Evolutionary conservation across 2,329 filamentous ascomycete genomes (phyloP), one percentile per base, ranked within the genome.

Genomic region (Aspergillus niger): DNA sequence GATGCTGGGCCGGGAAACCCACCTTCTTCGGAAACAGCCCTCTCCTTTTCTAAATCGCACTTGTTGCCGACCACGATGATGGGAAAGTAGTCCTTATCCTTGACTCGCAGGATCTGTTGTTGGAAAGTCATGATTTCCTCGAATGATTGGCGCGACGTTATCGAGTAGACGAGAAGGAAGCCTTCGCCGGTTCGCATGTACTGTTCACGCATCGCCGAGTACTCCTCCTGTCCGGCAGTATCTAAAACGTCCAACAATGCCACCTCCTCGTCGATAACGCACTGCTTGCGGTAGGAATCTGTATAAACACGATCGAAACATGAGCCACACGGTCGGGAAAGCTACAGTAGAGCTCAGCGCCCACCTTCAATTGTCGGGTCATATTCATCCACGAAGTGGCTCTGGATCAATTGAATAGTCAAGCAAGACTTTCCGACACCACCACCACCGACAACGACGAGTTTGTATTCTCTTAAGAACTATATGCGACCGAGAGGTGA

Each of bases 261-360:
- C 69, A 97, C 92, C 81, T 99, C 95, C 71, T 98, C 95, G 77
- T 99, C 95, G 77, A 99, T 96, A 71, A 97, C 89, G 79, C 95
- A 98, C 85, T 98, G 95, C 89, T 99, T 99, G 83, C 95, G 92
- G 85, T 99, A 99, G 65, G 95, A 98, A 77, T 99, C 95, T 99
- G 41, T 57, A 62, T 28, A 30, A 51, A 47, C 39, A 26, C 28
- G 49, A 59, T 48, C 63, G 22, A 38, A 47, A 60, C 67, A 13
- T 36, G 54, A 70, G 66, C 52, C 49, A 59, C 48, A 58, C 24
- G 49, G 57, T 64, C 32, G 66, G 67, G 57, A 36, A 61, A 47
- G 28, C 54, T 49, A 54, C 53, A 47, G 71, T 24, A 60, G n/a
- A 49, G 22, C 60, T 38, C 47, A 63, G 78, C 43, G 63, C 74